A percentile compares a stretch with the other conserved stretches of the same genome.
Conservation (phyloP, 2,329 filamentous ascomycete genomes). For the Phaeosphaeriaceae sp. region DNA sequence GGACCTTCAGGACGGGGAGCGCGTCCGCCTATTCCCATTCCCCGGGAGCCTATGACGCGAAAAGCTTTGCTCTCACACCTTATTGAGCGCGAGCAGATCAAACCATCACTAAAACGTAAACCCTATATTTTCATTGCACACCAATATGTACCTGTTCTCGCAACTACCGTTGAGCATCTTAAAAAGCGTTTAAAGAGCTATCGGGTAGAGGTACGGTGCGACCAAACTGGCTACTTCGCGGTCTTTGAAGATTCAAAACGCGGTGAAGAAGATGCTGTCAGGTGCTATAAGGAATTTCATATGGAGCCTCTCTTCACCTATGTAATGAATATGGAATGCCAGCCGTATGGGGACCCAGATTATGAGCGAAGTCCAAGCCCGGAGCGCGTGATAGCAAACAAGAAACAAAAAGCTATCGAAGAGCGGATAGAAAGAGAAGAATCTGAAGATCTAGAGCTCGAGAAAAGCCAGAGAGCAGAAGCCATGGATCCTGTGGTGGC, state of each 20-base stretch:
- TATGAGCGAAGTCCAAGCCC: slow-evolving; percentile 63
- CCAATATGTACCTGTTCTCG: slow-evolving; percentile 83
- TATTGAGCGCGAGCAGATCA: slow-evolving; percentile 69
- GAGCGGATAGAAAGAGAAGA: slow-evolving; percentile 74
- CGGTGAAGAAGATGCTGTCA: slow-evolving; percentile 80
- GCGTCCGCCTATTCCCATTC: slow-evolving; percentile 44
- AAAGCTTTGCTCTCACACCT: slow-evolving; percentile 56
- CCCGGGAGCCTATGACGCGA: slow-evolving; percentile 52
- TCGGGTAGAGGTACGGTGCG: slow-evolving; percentile 79
- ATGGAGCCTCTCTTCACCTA: slow-evolving; percentile 90
- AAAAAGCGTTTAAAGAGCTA: slow-evolving; percentile 87
- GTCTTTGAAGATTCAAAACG: slow-evolving; percentile 80
- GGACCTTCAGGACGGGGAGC: slow-evolving; percentile 70
- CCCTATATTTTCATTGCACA: slow-evolving; percentile 93
- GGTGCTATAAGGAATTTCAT: slow-evolving; percentile 80
- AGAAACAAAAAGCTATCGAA: slow-evolving; percentile 68
- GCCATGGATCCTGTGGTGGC: slow-evolving; percentile 90
- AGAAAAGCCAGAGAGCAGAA: slow-evolving; percentile 84
- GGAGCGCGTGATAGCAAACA: slow-evolving; percentile 55
- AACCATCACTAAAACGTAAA: slow-evolving; percentile 73
- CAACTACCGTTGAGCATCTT: slow-evolving; percentile 85
- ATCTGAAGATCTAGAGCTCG: slow-evolving; percentile 83
- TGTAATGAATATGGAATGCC: slow-evolving; percentile 87
- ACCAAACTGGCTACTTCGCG: slow-evolving; percentile 88
- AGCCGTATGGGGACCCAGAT: slow-evolving; percentile 69